A percentile compares a stretch with the other conserved stretches of the same genome.
These are phyloP conservation scores for Novymonas esmeraldas DNA, from an alignment of 208 protist genomes.

Conservation along the genomic window DNA sequence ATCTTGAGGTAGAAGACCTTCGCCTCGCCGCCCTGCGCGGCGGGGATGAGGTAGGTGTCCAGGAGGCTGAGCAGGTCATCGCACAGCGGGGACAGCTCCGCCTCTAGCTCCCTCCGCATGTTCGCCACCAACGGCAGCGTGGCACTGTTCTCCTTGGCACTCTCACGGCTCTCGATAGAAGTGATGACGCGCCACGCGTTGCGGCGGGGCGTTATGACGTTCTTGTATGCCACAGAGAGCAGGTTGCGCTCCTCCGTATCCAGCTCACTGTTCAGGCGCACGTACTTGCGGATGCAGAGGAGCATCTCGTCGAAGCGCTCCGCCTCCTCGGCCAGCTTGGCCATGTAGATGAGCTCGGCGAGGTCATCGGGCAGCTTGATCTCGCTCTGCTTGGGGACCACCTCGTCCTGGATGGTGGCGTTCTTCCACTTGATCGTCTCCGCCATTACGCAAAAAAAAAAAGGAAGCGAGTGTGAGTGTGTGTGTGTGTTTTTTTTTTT, in stretches of 20 bases:
- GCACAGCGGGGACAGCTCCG: slow-evolving; percentile 98
- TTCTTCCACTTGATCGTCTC: slow-evolving; percentile 88
- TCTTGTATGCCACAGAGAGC: slow-evolving; percentile 99
- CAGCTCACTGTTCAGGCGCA: slow-evolving; percentile 96
- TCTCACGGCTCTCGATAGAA: slow-evolving; percentile 97
- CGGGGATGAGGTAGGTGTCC: slow-evolving; percentile 97
- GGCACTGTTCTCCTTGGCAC: slow-evolving; percentile 84
- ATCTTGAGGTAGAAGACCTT: slow-evolving; percentile 97
- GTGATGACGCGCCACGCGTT: slow-evolving; percentile 99
- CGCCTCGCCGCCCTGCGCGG: slow-evolving; percentile 84
- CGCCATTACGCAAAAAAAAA: slow-evolving; percentile 50
- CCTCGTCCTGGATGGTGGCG: slow-evolving; percentile 66
- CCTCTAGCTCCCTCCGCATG: slow-evolving; percentile 97
- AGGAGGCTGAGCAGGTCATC: slow-evolving; percentile 97
- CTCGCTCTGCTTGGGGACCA: slow-evolving; percentile 79
- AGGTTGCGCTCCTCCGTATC: slow-evolving; percentile 99
- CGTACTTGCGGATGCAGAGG: slow-evolving; percentile 97
- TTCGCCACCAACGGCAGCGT: slow-evolving; percentile 92
- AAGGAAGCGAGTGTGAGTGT: not conserved
- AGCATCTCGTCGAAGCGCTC: slow-evolving; percentile 99
- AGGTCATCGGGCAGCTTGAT: slow-evolving; percentile 82
- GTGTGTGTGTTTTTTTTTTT: slow-evolving; percentile 11
- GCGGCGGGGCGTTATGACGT: slow-evolving; percentile 98
- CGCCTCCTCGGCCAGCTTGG: slow-evolving; percentile 98
- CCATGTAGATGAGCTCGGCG: slow-evolving; percentile 94